Evolutionary conservation across 2,329 filamentous ascomycete species (phyloP).

Genomic region (Fusarium citri): DNA sequence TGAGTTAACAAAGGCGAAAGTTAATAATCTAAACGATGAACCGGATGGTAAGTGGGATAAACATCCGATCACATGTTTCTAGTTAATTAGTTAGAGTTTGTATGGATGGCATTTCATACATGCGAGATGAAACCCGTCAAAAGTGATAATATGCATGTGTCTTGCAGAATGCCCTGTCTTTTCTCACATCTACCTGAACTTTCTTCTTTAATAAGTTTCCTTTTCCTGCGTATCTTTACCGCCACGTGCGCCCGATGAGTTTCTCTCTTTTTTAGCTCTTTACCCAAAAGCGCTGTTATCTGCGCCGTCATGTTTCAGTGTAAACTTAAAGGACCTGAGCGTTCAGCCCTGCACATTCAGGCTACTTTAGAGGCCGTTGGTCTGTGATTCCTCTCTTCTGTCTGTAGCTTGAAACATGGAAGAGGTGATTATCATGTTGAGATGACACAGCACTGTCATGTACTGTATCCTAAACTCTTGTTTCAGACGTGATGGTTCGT

Average conservation of each 20-base stretch:
- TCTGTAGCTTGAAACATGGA: constrained; percentile 19
- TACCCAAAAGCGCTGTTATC: constrained; percentile 14
- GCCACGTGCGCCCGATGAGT: constrained; percentile 1
- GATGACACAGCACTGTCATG: constrained; percentile 8
- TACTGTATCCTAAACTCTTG: background rate
- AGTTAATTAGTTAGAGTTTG: constrained; percentile 3
- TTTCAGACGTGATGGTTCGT: constrained; percentile 13
- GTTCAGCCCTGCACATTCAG: constrained; percentile 19
- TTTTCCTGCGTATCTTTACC: background rate
- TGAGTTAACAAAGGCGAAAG: background rate
- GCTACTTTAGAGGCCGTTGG: constrained; percentile 4
- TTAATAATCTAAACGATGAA: constrained; percentile 9
- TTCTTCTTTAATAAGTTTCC: constrained; percentile 7
- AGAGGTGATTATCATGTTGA: constrained; percentile 10
- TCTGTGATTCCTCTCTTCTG: constrained; percentile 3
- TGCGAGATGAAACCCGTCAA: constrained; percentile 35
- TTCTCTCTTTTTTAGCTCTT: background rate
- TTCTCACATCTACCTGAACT: constrained; percentile 18
- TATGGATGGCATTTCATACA: background rate
- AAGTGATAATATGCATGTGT: background rate
- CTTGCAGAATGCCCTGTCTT: background rate
- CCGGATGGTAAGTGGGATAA: constrained; percentile 3
- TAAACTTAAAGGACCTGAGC: constrained; percentile 13
- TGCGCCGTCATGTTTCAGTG: constrained; percentile 37
- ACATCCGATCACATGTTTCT: background rate